Conservation (phyloP, 257 asterid species). For the Gardenia jasminoides region DNA sequence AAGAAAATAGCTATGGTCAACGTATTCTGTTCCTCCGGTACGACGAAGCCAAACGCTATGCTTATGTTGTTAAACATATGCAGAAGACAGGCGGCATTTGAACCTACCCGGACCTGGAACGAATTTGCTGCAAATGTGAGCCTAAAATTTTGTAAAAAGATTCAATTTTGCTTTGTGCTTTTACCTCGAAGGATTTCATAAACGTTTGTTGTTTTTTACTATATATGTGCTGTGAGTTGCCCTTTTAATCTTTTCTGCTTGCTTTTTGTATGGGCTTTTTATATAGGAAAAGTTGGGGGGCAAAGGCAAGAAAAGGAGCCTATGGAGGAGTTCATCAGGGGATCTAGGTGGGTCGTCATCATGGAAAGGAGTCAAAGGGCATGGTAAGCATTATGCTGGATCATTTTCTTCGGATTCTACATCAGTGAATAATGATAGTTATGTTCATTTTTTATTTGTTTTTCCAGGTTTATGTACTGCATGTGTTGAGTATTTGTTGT, state of each 20-base stretch:
- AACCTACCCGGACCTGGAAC: too few relatives aligned
- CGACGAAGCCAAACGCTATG: too few relatives aligned
- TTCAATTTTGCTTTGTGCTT: conserved; percentile 17
- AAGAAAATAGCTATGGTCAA: too few relatives aligned
- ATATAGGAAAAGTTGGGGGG: conserved; percentile 59
- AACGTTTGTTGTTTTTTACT: not conserved
- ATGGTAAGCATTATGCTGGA: conserved; percentile 30
- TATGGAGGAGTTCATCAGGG: conserved; percentile 67
- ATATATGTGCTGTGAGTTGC: not conserved
- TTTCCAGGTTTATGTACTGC: too few relatives aligned
- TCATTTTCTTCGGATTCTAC: conserved; percentile 58
- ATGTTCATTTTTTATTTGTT: too few relatives aligned
- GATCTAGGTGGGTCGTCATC: conserved; percentile 56
- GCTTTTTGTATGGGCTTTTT: not conserved
- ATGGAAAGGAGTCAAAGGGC: conserved; percentile 57
- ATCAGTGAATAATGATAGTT: conserved; percentile 50
- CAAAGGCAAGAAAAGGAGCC: conserved; percentile 80
- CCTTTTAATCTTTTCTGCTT: not conserved
- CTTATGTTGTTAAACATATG: too few relatives aligned
- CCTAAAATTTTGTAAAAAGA: conserved; percentile 16
- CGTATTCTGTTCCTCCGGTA: too few relatives aligned
- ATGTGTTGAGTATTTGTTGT: too few relatives aligned
- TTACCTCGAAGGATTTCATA: not conserved
- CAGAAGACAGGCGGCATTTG: too few relatives aligned
- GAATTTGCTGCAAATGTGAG: too few relatives aligned